Base-by-base conservation (phyloP, 371 early-diverging fungal genomes). In the Sanchytrium tribonematis region DNA sequence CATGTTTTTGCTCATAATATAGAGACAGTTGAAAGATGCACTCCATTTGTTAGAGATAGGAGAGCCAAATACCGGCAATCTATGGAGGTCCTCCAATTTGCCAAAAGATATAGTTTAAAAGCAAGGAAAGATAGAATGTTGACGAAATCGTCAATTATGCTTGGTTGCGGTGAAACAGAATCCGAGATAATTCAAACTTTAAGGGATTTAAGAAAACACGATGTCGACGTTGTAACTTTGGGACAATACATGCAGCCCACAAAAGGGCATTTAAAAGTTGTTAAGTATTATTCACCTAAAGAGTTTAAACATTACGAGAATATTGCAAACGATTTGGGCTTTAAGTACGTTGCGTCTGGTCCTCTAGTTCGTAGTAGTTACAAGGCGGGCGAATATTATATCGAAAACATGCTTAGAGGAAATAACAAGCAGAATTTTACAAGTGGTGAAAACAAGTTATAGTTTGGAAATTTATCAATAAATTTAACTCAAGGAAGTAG, bases 221-320 rank as follows among this genome's bases (percentile, higher is more conserved):
- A 86, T 31, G 95, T 95, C n/a, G 97, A 97, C 74, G 89, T 89
- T 65, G 83, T 97, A 29, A 97, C 97, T 16, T 80, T 97, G 71
- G 97, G 97, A n/a, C 97, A 97, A 78, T 97, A 97, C 76, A 97
- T 97, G 97, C 84, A 92, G 69, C 97, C 97, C 29, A 96, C 97
- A 30, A 96, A 91, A 81, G 86, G 88, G 74, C 96, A 97, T 76
- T 91, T 95, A 92, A 30, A 76, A 73, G 94, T 95, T 1, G 73
- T 76, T 48, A 92, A 91, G 73, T 97, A 95, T 72, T 87, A 96
- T 67, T 83, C 86, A 68, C 96, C 96, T 1, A 86, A 88, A 69
- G 89, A 89, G 75, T 97, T 94, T 77, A 85, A 87, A 72, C 81
- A 89, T 73, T 96, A 91, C 88, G 87, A 84, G 68, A 78, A 83